These are phyloP conservation scores for Solanum hybrid DNA, from an alignment of 305 asterid genomes.

Conservation along the genomic window DNA sequence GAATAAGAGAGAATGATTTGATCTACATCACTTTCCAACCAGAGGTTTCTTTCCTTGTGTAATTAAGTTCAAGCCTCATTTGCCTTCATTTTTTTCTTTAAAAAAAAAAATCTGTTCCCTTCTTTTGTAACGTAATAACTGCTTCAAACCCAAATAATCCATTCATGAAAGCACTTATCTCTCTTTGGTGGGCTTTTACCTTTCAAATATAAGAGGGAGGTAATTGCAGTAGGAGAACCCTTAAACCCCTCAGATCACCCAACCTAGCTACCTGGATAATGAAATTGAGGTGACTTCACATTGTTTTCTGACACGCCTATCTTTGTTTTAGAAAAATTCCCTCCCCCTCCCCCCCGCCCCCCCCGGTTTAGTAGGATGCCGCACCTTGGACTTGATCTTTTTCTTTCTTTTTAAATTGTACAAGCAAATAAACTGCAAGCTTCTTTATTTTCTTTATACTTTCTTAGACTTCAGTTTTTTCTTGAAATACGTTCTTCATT, in stretches of 20 bases:
- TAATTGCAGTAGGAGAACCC: background rate
- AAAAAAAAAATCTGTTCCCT: background rate
- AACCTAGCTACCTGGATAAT: background rate
- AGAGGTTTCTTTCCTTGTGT: background rate
- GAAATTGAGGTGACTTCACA: background rate
- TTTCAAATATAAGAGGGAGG: background rate
- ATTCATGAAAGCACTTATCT: background rate
- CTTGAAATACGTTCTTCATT: background rate
- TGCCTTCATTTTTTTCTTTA: background rate
- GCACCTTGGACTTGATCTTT: background rate
- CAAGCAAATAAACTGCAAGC: background rate
- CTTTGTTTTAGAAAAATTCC: background rate
- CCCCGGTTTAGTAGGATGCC: background rate
- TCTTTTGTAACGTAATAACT: background rate
- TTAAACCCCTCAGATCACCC: background rate
- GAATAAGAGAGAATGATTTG: background rate
- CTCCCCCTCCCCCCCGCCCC: background rate
- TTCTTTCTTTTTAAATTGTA: background rate
- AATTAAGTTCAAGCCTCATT: background rate
- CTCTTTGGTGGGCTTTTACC: background rate
- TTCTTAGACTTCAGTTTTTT: background rate
- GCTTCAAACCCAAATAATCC: background rate
- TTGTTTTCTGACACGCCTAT: background rate
- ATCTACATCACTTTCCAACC: background rate
- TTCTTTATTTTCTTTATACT: background rate